Base-by-base conservation (phyloP, 139 green algal species). In the Tetratostichococcus sp. region DNA sequence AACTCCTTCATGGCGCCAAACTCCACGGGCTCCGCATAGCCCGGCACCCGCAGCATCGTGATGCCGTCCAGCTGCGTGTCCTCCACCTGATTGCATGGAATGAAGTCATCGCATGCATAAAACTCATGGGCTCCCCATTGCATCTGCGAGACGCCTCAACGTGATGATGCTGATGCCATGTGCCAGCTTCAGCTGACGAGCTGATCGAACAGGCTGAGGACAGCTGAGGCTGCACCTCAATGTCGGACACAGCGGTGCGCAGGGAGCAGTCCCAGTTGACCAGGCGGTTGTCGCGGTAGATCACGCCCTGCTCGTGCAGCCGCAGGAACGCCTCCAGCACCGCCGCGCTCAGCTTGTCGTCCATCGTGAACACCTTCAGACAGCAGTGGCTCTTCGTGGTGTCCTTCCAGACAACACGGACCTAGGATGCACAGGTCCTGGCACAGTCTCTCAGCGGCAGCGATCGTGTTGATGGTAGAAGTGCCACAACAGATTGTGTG, bases 201-300 rank as follows among this genome's bases (percentile, higher is more conserved):
- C n/a, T n/a, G n/a, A n/a, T n/a, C n/a, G n/a, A n/a, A n/a, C n/a
- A n/a, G n/a, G n/a, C n/a, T n/a, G 35, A 62, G 50, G 11, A 62
- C 19, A n/a, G 50, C 22, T 62, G 19, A 62, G 2, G 17, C 14
- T 25, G 50, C 68, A 86, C 93, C 90, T 99, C 96, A 67, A 98
- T 98, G 84, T 99, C 95, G 0, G 89, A 97, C 21, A 99, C 91
- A 16, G 94, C 95, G 0, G 95, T 98, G 43, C 89, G 85, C 70
- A 98, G 89, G 25, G 76, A 77, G 82, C 91, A 97, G 84, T 89
- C 91, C 95, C 95, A 99, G 91, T 99, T 99, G 50, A 99, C 95
- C 35, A 99, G 89, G 35, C 95, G 90, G 86, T 98, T 97, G 79
- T 98, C 94, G 31, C 95, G 86, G 87, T 99, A 99, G 81, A 99